These are phyloP conservation scores for Erythrobasidium yunnanense DNA, from an alignment of 768 basidiomycete species.

Conservation along the genomic window DNA sequence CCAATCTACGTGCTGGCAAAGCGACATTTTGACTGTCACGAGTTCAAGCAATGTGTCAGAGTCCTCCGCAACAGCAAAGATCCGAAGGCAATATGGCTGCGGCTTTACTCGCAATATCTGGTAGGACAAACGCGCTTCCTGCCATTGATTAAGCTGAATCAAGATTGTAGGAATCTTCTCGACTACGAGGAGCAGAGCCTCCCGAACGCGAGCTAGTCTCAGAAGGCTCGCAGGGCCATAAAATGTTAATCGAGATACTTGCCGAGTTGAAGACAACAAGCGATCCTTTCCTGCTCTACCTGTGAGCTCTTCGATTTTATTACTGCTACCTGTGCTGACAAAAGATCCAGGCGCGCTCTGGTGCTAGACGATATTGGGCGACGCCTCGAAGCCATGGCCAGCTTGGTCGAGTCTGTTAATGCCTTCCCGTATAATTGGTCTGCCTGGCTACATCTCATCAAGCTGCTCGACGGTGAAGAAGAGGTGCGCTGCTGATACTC, in stretches of 20 bases:
- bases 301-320: conserved; percentile 49
- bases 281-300: conserved; percentile 73
- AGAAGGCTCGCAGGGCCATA: no score
- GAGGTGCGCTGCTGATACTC: conserved; percentile 51
- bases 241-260: conserved; percentile 53
- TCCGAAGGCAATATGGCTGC: conserved; percentile 62
- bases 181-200: conserved; percentile 52
- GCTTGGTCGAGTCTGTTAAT: conserved; percentile 60
- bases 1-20: conserved; percentile 56
- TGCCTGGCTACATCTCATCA: conserved; percentile 62
- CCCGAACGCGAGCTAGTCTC: conserved; percentile 60
- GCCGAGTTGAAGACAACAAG: conserved; percentile 48
- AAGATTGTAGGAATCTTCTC: background rate
- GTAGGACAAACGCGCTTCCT: conserved; percentile 49
- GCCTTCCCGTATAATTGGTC: conserved; percentile 90
- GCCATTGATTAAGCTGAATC: conserved; percentile 44
- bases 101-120: conserved; percentile 69
- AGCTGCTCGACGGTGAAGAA: conserved; percentile 53
- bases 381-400: conserved; percentile 76
- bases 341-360: conserved; percentile 58
- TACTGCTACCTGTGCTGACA: background rate
- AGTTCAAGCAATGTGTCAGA: conserved; percentile 62
- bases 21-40: conserved; percentile 62
- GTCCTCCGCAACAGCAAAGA: conserved; percentile 57
- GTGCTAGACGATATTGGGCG: conserved; percentile 68